A percentile compares a stretch with the other conserved stretches of the same genome.
phyloP scores from a whole-genome alignment of 768 basidiomycete genomes.

The Suillus lakei region DNA sequence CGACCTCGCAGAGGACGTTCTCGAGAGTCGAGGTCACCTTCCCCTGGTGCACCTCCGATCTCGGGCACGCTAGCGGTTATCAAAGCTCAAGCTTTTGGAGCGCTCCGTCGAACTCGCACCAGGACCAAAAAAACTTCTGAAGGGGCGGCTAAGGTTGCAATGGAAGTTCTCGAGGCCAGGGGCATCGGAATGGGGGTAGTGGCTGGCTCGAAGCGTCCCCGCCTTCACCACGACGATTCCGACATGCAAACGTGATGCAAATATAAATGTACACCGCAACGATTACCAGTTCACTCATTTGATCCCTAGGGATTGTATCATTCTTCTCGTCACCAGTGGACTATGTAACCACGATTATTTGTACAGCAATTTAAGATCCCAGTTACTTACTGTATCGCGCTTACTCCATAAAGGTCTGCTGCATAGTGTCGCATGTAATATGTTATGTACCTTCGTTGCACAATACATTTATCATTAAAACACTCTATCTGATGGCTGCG shows the following conservation, averaged over 20 bases:
- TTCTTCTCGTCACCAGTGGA: slow-evolving; percentile 19
- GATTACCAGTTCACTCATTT: slow-evolving; percentile 7
- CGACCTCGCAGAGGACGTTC: slow-evolving; percentile 54
- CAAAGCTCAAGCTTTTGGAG: slow-evolving; percentile 90
- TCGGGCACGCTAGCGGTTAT: slow-evolving; percentile 88
- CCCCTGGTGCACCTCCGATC: slow-evolving; percentile 52
- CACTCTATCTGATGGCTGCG: slow-evolving; percentile 9
- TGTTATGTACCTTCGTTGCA: slow-evolving; percentile 38
- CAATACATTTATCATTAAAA: slow-evolving; percentile 20
- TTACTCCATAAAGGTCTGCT: slow-evolving; percentile 38
- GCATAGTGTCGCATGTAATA: slow-evolving; percentile 44
- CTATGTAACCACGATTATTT: slow-evolving; percentile 23
- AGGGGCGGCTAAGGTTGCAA: slow-evolving; percentile 71
- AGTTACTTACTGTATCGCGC: slow-evolving; percentile 32
- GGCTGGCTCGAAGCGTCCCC: slow-evolving; percentile 44
- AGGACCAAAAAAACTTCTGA: slow-evolving; percentile 76
- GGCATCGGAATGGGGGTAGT: slow-evolving; percentile 63
- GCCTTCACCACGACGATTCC: slow-evolving; percentile 58
- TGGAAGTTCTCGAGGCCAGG: slow-evolving; percentile 82
- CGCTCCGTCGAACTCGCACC: slow-evolving; percentile 77
- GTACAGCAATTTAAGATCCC: slow-evolving; percentile 33
- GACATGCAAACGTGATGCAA: slow-evolving; percentile 40
- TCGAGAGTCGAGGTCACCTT: slow-evolving; percentile 52
- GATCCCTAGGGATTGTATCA: slow-evolving; percentile 10
- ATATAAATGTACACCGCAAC: slow-evolving; percentile 1